Evolutionary conservation across 2,329 filamentous ascomycete genomes (phyloP).

Genomic region (Apiospora hydei): DNA sequence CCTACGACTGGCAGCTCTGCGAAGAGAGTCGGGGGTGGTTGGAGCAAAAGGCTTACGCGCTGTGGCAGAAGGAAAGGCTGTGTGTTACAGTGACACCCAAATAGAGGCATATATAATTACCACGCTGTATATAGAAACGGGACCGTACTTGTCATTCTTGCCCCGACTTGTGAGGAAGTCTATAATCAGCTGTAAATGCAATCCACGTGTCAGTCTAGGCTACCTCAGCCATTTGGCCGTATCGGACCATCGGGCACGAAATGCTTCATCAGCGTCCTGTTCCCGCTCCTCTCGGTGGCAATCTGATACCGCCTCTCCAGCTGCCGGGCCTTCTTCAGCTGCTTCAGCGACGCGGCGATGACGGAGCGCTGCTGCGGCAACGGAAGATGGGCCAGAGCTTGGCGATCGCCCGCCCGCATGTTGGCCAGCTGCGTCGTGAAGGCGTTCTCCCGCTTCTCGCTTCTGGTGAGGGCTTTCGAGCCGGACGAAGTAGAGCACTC

Average conservation of each 20-base stretch:
- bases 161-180: too few species aligned
- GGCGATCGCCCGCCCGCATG: conserved; percentile 38
- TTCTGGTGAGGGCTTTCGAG: conserved; percentile 24
- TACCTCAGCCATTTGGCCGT: not conserved
- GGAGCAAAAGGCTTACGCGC: conserved; percentile 26
- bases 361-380: conserved; percentile 39
- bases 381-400: conserved; percentile 40
- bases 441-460: conserved; percentile 28
- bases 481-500: not conserved
- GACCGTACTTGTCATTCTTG: too few species aligned
- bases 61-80: conserved; percentile 27
- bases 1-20: conserved; percentile 29
- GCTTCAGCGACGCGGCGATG: conserved; percentile 38
- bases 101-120: not conserved
- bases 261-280: conserved; percentile 34
- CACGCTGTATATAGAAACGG: too few species aligned
- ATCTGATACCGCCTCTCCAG: conserved; percentile 32
- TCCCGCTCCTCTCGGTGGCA: conserved; percentile 34
- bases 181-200: too few species aligned
- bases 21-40: conserved; percentile 26
- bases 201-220: not conserved
- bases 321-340: conserved; percentile 37
- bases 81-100: not conserved
- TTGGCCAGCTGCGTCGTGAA: conserved; percentile 37
- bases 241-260: conserved; percentile 32